A percentile compares a stretch with the other conserved stretches of the same genome.
These are phyloP conservation scores for Plectosphaerella sp. DNA, from an alignment of 2,329 filamentous ascomycete genomes.

Conservation along the genomic window DNA sequence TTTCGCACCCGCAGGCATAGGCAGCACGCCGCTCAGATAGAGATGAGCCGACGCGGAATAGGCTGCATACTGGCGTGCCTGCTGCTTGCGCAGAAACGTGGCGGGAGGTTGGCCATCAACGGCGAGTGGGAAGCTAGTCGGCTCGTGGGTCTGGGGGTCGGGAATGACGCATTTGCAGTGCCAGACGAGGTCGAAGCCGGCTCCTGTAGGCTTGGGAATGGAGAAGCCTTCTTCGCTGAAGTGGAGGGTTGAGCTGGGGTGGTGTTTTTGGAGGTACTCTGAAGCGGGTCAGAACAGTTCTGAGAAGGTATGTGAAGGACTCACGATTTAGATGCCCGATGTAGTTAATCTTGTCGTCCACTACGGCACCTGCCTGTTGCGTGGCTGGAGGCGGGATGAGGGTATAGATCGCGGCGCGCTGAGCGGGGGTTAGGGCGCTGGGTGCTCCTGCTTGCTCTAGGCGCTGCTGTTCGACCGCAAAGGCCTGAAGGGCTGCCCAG, in stretches of 20 bases:
- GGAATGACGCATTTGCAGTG: conserved; percentile 17
- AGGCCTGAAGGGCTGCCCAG: conserved; percentile 31
- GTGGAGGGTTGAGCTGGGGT: conserved; percentile 5
- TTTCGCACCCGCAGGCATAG: no score
- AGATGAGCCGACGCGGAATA: no score
- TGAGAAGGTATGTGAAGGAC: conserved; percentile 7
- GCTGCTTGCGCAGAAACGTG: no score
- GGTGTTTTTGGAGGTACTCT: conserved; percentile 14
- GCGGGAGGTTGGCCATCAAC: no score
- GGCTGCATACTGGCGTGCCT: no score
- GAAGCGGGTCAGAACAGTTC: neutral
- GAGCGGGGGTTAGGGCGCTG: conserved; percentile 28
- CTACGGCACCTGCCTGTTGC: conserved; percentile 13
- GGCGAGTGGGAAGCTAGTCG: no score
- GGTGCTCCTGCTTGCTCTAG: conserved; percentile 26
- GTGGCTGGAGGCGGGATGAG: conserved; percentile 24
- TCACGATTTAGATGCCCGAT: conserved; percentile 31
- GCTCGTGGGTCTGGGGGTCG: conserved; percentile 11
- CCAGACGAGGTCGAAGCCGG: conserved; percentile 14
- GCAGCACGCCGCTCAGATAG: no score
- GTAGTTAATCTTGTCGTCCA: conserved; percentile 28
- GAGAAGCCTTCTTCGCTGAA: conserved; percentile 15
- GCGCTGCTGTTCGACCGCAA: conserved; percentile 34
- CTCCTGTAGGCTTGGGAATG: conserved; percentile 1
- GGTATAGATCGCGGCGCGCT: conserved; percentile 34